Conservation (phyloP, 768 basidiomycete genomes). For the Podaxis mareebaensis region DNA sequence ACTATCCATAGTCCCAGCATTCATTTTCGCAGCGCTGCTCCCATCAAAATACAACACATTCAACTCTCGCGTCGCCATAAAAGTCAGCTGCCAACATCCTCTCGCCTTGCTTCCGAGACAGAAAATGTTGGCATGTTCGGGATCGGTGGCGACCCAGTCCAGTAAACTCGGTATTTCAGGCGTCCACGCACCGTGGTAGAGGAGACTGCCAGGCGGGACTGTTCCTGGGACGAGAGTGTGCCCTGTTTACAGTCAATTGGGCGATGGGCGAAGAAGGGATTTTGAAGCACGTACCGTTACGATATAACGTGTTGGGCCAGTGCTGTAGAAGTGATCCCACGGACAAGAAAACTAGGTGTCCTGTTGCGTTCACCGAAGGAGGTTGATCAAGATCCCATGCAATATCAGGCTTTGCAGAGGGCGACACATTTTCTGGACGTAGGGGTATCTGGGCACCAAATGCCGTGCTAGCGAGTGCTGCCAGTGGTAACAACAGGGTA, state of each 20-base stretch:
- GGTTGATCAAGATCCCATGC: not conserved
- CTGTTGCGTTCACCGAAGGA: not conserved
- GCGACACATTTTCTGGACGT: not conserved
- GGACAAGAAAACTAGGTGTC: not conserved
- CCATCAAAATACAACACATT: constrained; percentile 56
- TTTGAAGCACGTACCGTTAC: not conserved
- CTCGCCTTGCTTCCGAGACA: not conserved
- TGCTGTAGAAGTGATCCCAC: not conserved
- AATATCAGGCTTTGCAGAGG: not conserved
- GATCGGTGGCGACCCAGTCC: constrained; percentile 14
- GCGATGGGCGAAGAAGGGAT: not conserved
- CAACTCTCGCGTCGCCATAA: constrained; percentile 37
- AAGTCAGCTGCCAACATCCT: constrained; percentile 42
- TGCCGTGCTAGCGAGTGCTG: not conserved
- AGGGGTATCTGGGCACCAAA: not conserved
- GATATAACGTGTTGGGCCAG: not conserved
- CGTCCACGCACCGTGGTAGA: not conserved
- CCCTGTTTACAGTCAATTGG: not conserved
- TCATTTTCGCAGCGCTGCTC: constrained; percentile 45
- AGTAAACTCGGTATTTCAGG: not conserved
- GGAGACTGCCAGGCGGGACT: not conserved
- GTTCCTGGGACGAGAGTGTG: not conserved
- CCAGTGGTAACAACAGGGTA: not conserved
- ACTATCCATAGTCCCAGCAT: constrained; percentile 41
- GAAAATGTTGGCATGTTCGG: constrained; percentile 7